Percentiles rank a stretch among this genome's conserved stretches.
These are phyloP conservation scores for Flaveria ramosissima DNA, from an alignment of 129 eudicot species.

Conservation along the genomic window DNA sequence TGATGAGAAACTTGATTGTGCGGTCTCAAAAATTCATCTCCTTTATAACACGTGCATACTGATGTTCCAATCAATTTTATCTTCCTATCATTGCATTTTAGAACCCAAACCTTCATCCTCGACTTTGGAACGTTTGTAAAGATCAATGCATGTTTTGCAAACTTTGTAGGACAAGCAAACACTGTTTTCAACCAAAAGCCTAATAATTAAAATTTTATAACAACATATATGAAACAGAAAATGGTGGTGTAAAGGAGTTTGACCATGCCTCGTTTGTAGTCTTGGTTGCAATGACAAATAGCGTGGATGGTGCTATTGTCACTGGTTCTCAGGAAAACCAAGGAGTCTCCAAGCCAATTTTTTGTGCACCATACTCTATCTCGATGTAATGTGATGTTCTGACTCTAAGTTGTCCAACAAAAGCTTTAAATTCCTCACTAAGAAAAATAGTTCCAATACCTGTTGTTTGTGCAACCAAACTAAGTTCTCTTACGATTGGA, in stretches of 20 bases:
- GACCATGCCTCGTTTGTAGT: conserved; percentile 20
- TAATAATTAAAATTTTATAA: background rate
- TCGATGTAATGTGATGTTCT: conserved; percentile 24
- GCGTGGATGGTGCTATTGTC: conserved; percentile 26
- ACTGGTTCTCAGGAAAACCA: conserved; percentile 15
- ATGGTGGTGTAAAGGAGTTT: background rate
- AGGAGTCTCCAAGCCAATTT: conserved; percentile 20
- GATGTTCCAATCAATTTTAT: conserved; percentile 7
- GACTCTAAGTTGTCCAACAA: background rate
- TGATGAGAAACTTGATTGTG: conserved; percentile 24
- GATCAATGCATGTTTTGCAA: background rate
- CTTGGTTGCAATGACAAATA: conserved; percentile 22
- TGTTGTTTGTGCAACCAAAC: background rate
- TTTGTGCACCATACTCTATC: conserved; percentile 32
- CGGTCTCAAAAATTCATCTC: conserved; percentile 6
- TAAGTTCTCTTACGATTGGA: background rate
- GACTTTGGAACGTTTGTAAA: conserved; percentile 1
- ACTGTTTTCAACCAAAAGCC: conserved; percentile 6
- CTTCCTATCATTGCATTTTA: background rate
- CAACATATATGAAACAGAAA: background rate
- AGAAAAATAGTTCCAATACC: background rate
- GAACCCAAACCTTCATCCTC: background rate
- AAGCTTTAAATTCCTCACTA: background rate
- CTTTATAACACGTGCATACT: conserved; percentile 23
- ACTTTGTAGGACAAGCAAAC: background rate